Evolutionary conservation across 1,284 basidiomycete genomes (phyloP).

Genomic region (Ganoderma boninense): DNA sequence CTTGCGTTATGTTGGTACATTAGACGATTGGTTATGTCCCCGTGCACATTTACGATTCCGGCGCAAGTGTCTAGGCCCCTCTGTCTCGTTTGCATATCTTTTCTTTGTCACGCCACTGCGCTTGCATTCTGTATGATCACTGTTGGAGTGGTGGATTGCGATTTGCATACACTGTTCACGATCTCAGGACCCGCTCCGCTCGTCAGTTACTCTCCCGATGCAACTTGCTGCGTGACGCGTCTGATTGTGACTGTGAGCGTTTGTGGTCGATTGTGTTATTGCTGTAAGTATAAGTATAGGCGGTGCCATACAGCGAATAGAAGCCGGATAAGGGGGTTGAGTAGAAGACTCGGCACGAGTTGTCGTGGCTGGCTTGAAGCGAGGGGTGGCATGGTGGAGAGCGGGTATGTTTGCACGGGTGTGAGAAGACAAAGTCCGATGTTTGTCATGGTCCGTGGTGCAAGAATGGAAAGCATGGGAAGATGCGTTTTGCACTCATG

Average conservation of each 20-base stretch:
- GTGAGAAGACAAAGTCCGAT: not conserved
- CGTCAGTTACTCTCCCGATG: not conserved
- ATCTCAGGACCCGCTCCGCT: not conserved
- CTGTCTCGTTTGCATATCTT: slow-evolving; percentile 1
- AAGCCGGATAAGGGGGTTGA: not conserved
- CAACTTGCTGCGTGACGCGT: not conserved
- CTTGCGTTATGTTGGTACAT: slow-evolving; percentile 22
- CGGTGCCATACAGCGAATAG: not conserved
- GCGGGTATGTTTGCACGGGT: not conserved
- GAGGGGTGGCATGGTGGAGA: not conserved
- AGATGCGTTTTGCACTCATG: not conserved
- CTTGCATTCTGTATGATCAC: slow-evolving; percentile 5
- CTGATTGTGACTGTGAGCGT: not conserved
- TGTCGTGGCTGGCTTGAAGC: not conserved
- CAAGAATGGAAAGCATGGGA: not conserved
- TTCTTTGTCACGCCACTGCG: not conserved
- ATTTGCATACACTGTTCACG: slow-evolving; percentile 2
- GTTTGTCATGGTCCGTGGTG: not conserved
- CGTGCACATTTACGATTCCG: slow-evolving; percentile 13
- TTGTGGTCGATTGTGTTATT: not conserved
- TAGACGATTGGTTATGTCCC: slow-evolving; percentile 18
- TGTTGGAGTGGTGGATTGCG: not conserved
- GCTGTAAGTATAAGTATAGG: not conserved
- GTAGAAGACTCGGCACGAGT: not conserved
- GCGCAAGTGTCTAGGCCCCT: slow-evolving; percentile 4